Conservation (phyloP, 768 basidiomycete genomes). For the Cyclocybe cylindracea region DNA sequence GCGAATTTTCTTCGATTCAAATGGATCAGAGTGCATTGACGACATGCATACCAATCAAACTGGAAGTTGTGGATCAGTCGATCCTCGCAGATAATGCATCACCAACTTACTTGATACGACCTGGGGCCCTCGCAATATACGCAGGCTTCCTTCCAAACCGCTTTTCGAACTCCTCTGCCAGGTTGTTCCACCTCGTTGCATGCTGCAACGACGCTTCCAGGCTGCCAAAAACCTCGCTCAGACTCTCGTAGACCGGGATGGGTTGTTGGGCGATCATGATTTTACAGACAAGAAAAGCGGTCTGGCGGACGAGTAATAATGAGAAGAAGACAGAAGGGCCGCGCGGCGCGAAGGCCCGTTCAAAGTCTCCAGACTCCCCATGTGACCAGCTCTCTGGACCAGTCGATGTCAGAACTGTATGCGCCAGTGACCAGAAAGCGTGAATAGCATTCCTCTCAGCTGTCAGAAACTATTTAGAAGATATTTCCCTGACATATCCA, state of each 20-base stretch:
- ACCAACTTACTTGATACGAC: slow-evolving; percentile 70
- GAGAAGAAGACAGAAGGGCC: background rate
- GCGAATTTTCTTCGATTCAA: slow-evolving; percentile 16
- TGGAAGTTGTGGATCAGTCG: slow-evolving; percentile 10
- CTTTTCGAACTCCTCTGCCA: slow-evolving; percentile 59
- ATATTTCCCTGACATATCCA: too few relatives aligned
- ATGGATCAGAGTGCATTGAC: background rate
- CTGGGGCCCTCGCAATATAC: slow-evolving; percentile 77
- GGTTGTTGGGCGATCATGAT: slow-evolving; percentile 55
- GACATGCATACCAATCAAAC: slow-evolving; percentile 42
- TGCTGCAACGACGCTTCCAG: slow-evolving; percentile 56
- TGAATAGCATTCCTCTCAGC: too few relatives aligned
- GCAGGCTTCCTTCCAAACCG: slow-evolving; percentile 68
- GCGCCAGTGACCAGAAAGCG: too few relatives aligned
- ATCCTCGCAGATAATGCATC: background rate
- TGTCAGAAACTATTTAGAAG: too few relatives aligned
- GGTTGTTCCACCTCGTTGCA: slow-evolving; percentile 59
- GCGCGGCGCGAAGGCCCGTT: too few relatives aligned
- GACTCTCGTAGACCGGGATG: slow-evolving; percentile 62
- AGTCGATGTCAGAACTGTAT: too few relatives aligned
- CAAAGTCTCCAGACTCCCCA: too few relatives aligned
- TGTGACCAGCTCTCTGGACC: too few relatives aligned
- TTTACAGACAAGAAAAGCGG: slow-evolving; percentile 6
- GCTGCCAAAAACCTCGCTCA: slow-evolving; percentile 56
- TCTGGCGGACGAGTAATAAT: background rate